Evolutionary conservation across 1,139 yeast genomes (phyloP), one percentile per base, ranked within the genome.

Genomic region (Kurtzmaniella quercitrusa): DNA sequence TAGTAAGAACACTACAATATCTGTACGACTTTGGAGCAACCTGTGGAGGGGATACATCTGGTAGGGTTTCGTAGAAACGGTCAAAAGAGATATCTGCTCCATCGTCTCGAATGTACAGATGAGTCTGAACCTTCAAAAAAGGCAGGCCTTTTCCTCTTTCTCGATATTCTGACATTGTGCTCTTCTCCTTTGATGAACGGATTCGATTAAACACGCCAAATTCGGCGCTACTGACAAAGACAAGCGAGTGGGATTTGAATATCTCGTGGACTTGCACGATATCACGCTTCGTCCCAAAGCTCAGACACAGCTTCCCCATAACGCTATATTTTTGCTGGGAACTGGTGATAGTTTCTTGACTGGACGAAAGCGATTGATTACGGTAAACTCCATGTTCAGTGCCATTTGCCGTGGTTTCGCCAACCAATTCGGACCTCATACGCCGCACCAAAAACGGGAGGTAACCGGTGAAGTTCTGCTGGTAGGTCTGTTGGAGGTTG

Each of bases 391-490:
- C 43, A 50, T 52, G 44, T 43, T 42, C 38, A 31, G 18, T 34
- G 9, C 10, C 16, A n/a, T 24, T 31, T n/a, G 33, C 6, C 18
- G 36, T 3, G 36, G 17, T 14, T 8, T 17, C 10, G 12, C 6
- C 33, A 8, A 11, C 10, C 4, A 19, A 10, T 5, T 51, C 50
- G 12, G 59, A 18, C 34, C 73, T 49, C 48, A 59, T 43, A 34
- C 63, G 55, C 34, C 73, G 52, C 17, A 68, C 41, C 8, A 70
- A 49, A 52, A 54, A 73, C 1, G 78, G 78, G 10, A 67, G 50
- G 49, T 70, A 73, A 29, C 54, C 51, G 21, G 68, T 63, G 50
- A 66, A 70, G 47, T 73, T 73, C 16, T 66, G 75, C 34, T 55
- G 56, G 48, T 57, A 73, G 1, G 65, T 56, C 0, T 58, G 62